Base-by-base conservation (phyloP, 2,329 filamentous ascomycete species). In the Claviceps sp. region DNA sequence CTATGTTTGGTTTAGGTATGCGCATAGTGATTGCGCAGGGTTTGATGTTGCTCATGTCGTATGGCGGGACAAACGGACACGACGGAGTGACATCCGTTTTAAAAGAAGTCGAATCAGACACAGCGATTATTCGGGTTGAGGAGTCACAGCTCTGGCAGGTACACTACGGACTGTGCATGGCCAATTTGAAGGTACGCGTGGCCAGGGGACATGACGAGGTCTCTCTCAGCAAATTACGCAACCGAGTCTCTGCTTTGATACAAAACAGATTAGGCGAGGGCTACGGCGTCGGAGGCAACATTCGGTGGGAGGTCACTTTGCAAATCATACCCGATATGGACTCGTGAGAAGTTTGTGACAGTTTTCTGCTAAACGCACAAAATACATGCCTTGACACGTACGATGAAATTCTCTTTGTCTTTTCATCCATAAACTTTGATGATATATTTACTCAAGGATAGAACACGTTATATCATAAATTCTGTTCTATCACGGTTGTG, bases 91-190 rank as follows among this genome's bases (percentile, higher is more conserved):
- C 80, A 3, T 82, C 84, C 22, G 84, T 95, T n/a, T 75, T 96
- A 60, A 79, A 80, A 52, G 89, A 95, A 65, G 90, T 98, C 50
- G 84, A 89, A 65, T 77, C 82, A 1, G 89, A 96, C 60, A 81
- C 86, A 1, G 77, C 78, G 52, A 82, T 97, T 26, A 78, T 78
- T 45, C 77, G 78, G 1, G 82, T 98, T 47, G 88, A 96, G 53
- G 90, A 96, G 62, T 91, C 90, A 1, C 84, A 89, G 64, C 95
- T 98, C 68, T 98, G 93, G 93, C 93, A 98, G 71, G 93, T 96
- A 14, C 93, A 98, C 68, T 96, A 97, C 65, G 90, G 91, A 1
- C 74, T 97, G 42, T 95, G 89, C 63, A 95, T 97, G 85, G 93
- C 93, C 8, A 96, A 94, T 64, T 67, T 98, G 58, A 94, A 89